These are phyloP conservation scores for Alternaria sp. DNA, from an alignment of 2,329 filamentous ascomycete genomes.

Conservation along the genomic window DNA sequence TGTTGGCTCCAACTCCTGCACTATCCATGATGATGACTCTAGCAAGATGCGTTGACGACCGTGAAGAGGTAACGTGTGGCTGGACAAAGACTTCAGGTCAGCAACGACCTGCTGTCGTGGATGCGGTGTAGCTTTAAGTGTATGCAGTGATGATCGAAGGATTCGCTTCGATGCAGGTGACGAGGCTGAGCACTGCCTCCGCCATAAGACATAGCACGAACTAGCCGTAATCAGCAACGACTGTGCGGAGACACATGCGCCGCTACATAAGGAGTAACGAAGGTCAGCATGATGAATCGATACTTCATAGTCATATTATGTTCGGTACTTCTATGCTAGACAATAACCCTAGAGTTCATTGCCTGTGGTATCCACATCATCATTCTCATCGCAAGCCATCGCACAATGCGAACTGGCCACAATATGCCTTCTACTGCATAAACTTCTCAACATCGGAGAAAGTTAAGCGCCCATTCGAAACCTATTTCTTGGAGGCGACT, in stretches of 20 bases:
- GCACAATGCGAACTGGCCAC: neutral
- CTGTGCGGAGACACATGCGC: neutral
- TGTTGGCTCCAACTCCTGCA: neutral
- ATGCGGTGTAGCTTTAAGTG: neutral
- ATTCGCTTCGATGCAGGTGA: neutral
- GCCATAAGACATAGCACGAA: neutral
- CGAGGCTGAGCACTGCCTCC: neutral
- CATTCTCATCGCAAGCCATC: neutral
- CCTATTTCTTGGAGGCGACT: constrained; percentile 51
- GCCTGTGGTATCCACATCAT: neutral
- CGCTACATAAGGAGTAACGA: neutral
- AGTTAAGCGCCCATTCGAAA: neutral
- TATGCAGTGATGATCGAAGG: neutral
- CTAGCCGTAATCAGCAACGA: neutral
- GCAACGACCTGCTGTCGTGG: neutral
- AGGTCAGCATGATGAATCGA: neutral
- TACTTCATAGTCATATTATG: neutral
- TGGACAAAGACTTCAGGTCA: neutral
- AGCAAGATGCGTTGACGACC: neutral
- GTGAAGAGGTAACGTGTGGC: neutral
- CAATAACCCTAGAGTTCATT: neutral
- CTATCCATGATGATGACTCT: neutral
- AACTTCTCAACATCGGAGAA: neutral
- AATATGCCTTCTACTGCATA: neutral
- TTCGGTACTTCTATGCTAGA: neutral